Conservation (phyloP, 1,284 basidiomycete genomes). For the Ceratobasidium sp. region DNA sequence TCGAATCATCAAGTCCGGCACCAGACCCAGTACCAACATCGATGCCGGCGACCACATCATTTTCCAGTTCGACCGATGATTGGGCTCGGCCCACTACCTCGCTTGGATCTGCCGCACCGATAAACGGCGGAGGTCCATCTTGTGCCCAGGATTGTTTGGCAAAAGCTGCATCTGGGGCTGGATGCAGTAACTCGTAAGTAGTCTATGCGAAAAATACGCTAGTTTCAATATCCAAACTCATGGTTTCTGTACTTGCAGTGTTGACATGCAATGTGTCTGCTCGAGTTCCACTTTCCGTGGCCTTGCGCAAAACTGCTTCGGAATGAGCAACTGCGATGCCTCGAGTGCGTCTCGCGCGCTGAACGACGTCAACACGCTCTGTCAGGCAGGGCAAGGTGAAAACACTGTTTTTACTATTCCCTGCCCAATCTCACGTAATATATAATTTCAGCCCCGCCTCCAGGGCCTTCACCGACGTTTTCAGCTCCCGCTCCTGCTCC, state of each 20-base stretch:
- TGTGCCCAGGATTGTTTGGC: slow-evolving; percentile 21
- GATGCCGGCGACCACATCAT: too few relatives aligned
- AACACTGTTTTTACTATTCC: not conserved
- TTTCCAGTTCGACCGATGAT: not conserved
- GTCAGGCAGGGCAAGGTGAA: not conserved
- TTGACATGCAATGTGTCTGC: slow-evolving; percentile 12
- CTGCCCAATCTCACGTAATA: not conserved
- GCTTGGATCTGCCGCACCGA: slow-evolving; percentile 18
- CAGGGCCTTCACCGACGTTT: not conserved
- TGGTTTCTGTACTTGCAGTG: not conserved
- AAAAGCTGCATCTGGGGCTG: not conserved
- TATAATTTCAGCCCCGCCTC: not conserved
- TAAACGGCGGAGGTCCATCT: slow-evolving; percentile 17
- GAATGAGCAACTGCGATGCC: not conserved
- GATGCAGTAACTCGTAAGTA: slow-evolving; percentile 17
- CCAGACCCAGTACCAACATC: too few relatives aligned
- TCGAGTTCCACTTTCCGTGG: not conserved
- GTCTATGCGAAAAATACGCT: not conserved
- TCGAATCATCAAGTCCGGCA: too few relatives aligned
- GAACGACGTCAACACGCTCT: not conserved
- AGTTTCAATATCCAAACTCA: not conserved
- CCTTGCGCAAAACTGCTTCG: slow-evolving; percentile 9
- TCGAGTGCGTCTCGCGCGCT: not conserved
- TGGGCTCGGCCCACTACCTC: not conserved
- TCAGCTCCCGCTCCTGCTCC: not conserved